Base-by-base conservation (phyloP, 1,139 yeast genomes). In the Blastobotrys illinoisensis region DNA sequence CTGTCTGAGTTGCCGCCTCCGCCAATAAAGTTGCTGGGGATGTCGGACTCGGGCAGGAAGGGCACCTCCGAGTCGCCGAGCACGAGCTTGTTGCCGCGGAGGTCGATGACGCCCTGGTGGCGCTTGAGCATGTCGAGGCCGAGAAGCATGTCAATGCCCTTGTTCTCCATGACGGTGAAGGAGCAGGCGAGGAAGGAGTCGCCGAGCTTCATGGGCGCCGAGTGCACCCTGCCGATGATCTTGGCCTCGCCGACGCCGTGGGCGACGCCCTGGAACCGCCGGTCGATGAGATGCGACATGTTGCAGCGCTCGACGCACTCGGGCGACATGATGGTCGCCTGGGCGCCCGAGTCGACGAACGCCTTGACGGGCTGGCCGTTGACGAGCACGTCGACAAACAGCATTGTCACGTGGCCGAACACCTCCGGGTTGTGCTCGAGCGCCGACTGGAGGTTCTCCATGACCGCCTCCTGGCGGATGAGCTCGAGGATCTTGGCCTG, bases 291-390 rank as follows among this genome's bases (percentile, higher is more conserved):
- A 61, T 86, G 81, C 21, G 83, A 73, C 47, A 93, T 73, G 0
- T 88, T 88, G 54, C 93, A 82, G 55, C 76, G 74, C 60, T 85
- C 86, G 0, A 96, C 97, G 61, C 93, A 76, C 47, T 75, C 72
- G 0, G 96, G 87, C 19, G 90, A 83, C 68, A 85, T 86, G 51
- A 91, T 85, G 0, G 99, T 90, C 46, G 83, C 77, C 69, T 90
- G 97, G 0, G 99, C 99, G 1, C 99, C 99, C 0, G 97, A 83
- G 68, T 93, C 99, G 9, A 93, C 96, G 74, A 93, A 88, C 0
- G 98, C 98, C 68, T 88, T 88, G 7, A 90, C 87, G 21, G 84
- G 82, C 50, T 79, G 78, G 0, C 95, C 93, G 65, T 91, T 90
- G 23, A 93, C 86, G 58, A 81, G 83, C 52, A 90, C 78, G 55